Percentiles rank a stretch among this genome's conserved stretches.
Evolutionary conservation across 2,329 filamentous ascomycete species (phyloP).

Genomic region (Colletotrichum kahawae): DNA sequence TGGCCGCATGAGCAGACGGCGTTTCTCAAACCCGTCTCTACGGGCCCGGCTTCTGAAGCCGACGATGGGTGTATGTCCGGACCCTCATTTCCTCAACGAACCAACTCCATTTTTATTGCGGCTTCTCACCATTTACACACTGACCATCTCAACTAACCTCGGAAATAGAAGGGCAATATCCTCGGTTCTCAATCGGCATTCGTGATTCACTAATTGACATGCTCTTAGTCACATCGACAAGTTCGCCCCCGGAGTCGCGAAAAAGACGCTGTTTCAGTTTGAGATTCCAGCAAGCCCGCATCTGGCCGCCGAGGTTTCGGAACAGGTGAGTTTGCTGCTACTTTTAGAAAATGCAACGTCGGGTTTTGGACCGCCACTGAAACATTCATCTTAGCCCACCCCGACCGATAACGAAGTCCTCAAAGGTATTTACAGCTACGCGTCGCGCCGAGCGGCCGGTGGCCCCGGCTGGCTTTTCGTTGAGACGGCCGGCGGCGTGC

Average conservation of each 20-base stretch:
- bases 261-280: constrained; percentile 72
- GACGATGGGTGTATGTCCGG: constrained; percentile 66
- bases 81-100: neutral
- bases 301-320: constrained; percentile 63
- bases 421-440: constrained; percentile 49
- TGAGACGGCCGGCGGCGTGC: constrained; percentile 83
- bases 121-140: neutral
- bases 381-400: constrained; percentile 26
- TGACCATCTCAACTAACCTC: neutral
- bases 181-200: neutral
- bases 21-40: constrained; percentile 85
- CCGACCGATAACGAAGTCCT: constrained; percentile 58
- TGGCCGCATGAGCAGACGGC: constrained; percentile 54
- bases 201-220: neutral
- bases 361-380: neutral
- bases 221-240: constrained; percentile 63
- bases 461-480: constrained; percentile 68
- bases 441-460: constrained; percentile 44
- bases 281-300: constrained; percentile 79
- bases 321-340: constrained; percentile 38
- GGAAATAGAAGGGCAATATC: neutral
- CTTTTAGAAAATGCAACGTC: neutral
- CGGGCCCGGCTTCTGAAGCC: constrained; percentile 71
- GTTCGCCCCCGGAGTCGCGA: constrained; percentile 56
- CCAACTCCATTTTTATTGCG: neutral